Conservation (phyloP, 768 basidiomycete species). For the Termitomyces sp. region DNA sequence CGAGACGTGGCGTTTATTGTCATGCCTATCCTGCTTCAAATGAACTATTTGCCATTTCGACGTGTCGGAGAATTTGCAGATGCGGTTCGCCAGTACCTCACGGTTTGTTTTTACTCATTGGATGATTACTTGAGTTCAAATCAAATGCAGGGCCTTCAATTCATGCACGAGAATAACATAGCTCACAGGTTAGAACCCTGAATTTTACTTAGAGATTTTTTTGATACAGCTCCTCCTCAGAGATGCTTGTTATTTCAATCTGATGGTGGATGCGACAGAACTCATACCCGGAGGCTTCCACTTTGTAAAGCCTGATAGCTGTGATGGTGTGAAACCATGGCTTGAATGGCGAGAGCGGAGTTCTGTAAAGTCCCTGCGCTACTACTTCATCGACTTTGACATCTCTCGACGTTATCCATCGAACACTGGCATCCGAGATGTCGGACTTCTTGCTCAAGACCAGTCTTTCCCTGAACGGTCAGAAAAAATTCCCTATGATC, state of each 20-base stretch:
- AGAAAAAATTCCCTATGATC: too few species aligned
- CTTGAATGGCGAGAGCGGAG: neutral
- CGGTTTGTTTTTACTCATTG: neutral
- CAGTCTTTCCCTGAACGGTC: too few species aligned
- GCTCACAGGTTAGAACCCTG: conserved; percentile 12
- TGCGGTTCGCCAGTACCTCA: conserved; percentile 6
- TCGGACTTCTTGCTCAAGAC: too few species aligned
- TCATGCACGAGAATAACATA: conserved; percentile 16
- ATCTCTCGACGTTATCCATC: too few species aligned
- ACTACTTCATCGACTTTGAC: neutral
- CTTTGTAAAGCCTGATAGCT: conserved; percentile 9
- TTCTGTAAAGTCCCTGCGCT: neutral
- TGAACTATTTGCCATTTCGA: conserved; percentile 7
- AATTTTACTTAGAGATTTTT: neutral
- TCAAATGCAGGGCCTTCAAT: conserved; percentile 7
- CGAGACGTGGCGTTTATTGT: conserved; percentile 3
- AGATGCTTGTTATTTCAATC: conserved; percentile 11
- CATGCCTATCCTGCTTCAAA: conserved; percentile 5
- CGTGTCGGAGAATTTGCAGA: conserved; percentile 7
- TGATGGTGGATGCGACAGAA: neutral
- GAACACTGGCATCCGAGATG: too few species aligned
- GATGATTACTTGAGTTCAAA: neutral
- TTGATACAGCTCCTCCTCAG: neutral
- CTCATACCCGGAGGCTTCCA: conserved; percentile 18
- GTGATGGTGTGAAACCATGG: conserved; percentile 10